These are phyloP conservation scores for Phytophthora citricola DNA, from an alignment of 352 stramenopile species.

Conservation along the genomic window DNA sequence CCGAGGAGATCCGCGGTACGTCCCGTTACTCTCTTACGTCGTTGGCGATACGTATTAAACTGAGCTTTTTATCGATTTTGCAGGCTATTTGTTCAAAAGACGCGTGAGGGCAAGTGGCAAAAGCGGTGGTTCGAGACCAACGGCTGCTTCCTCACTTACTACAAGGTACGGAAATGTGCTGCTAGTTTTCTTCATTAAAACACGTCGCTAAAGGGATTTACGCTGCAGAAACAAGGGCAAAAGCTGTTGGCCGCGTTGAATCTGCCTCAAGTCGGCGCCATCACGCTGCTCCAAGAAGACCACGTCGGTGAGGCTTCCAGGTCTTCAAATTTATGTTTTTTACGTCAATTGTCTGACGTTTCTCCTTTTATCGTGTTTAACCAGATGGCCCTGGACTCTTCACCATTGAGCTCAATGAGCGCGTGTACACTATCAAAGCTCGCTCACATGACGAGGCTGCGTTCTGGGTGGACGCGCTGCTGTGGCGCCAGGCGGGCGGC, in stretches of 20 bases:
- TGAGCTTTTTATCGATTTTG: conserved; percentile 10
- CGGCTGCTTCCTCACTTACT: conserved; percentile 98
- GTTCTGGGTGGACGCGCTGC: conserved; percentile 88
- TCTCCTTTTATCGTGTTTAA: conserved; percentile 7
- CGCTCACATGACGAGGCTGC: conserved; percentile 84
- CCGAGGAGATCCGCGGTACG: conserved; percentile 72
- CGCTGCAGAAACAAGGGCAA: conserved; percentile 84
- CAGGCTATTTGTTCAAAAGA: conserved; percentile 95
- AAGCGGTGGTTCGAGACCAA: conserved; percentile 99
- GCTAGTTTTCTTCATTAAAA: conserved; percentile 4
- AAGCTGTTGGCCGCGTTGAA: conserved; percentile 95
- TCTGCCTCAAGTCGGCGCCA: conserved; percentile 92
- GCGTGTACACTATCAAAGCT: conserved; percentile 92
- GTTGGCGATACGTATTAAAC: not conserved
- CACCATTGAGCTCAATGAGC: conserved; percentile 91
- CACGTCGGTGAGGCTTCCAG: conserved; percentile 48
- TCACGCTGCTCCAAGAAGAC: conserved; percentile 77
- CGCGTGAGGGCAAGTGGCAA: conserved; percentile 95
- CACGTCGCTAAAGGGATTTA: conserved; percentile 1
- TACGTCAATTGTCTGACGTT: conserved; percentile 12
- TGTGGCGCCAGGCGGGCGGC: conserved; percentile 84
- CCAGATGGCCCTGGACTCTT: conserved; percentile 86
- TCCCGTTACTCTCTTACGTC: not conserved
- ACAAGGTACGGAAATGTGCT: conserved; percentile 84
- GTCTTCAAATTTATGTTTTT: not conserved